These are phyloP conservation scores for Saprolegnia diclina DNA, from an alignment of 352 stramenopile genomes.

Conservation along the genomic window DNA sequence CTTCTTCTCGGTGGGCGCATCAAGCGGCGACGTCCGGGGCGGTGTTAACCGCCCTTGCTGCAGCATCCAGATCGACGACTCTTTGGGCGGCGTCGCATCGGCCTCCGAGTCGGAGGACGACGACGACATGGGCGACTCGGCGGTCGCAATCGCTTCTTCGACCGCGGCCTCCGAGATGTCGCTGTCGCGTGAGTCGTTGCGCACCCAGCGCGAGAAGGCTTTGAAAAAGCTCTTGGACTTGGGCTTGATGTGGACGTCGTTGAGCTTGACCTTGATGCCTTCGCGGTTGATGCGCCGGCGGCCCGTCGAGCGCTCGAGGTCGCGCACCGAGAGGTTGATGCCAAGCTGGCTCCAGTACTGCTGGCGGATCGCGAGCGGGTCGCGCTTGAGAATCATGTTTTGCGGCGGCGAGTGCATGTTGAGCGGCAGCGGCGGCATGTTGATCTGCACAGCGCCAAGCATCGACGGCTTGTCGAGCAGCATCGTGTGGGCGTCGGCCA, in stretches of 20 bases:
- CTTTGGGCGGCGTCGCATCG: background rate
- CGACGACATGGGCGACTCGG: constrained; percentile 4
- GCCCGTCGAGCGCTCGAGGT: constrained; percentile 72
- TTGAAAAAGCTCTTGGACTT: constrained; percentile 66
- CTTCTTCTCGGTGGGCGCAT: constrained; percentile 27
- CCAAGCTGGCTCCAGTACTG: constrained; percentile 85
- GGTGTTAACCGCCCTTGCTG: constrained; percentile 17
- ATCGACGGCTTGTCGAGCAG: constrained; percentile 10
- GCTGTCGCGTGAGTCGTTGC: constrained; percentile 35
- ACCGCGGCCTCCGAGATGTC: constrained; percentile 27
- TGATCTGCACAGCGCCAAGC: background rate
- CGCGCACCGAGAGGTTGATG: constrained; percentile 68
- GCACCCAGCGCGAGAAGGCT: constrained; percentile 79
- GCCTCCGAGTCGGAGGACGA: background rate
- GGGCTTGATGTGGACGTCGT: constrained; percentile 44
- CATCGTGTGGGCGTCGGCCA: constrained; percentile 1
- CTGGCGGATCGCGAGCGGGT: constrained; percentile 76
- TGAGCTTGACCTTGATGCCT: constrained; percentile 69
- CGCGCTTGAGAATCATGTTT: constrained; percentile 43
- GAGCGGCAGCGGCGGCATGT: constrained; percentile 17
- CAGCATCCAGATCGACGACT: constrained; percentile 14
- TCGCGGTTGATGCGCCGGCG: constrained; percentile 55
- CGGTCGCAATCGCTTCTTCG: background rate
- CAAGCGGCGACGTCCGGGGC: constrained; percentile 20
- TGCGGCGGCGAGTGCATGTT: constrained; percentile 16